These are phyloP conservation scores for Coniella lustricola DNA, from an alignment of 2,329 filamentous ascomycete genomes.

Conservation along the genomic window DNA sequence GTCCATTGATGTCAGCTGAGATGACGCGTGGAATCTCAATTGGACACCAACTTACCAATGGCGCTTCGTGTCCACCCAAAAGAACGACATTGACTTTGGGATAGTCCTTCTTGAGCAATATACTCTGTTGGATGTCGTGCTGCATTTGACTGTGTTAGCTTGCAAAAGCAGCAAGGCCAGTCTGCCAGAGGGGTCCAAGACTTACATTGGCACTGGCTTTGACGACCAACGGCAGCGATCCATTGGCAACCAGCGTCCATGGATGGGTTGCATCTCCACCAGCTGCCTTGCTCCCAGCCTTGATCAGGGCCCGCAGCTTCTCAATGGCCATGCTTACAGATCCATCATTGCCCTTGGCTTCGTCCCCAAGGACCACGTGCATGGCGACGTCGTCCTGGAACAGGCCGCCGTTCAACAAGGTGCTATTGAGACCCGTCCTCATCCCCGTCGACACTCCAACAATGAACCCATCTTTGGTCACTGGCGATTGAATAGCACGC, in stretches of 20 bases:
- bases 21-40: background rate
- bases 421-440: constrained; percentile 29
- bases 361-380: constrained; percentile 32
- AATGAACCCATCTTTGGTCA: constrained; percentile 24
- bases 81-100: constrained; percentile 29
- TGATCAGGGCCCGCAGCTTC: constrained; percentile 30
- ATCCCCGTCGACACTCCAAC: constrained; percentile 37
- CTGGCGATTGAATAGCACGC: constrained; percentile 33
- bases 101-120: constrained; percentile 31
- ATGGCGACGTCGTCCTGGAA: constrained; percentile 36
- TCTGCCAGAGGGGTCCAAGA: too few relatives aligned
- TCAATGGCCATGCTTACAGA: constrained; percentile 22
- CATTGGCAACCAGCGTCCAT: constrained; percentile 31
- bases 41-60: constrained; percentile 23
- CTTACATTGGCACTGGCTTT: constrained; percentile 31
- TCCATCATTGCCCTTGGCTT: constrained; percentile 23
- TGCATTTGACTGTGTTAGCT: constrained; percentile 15
- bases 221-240: constrained; percentile 33
- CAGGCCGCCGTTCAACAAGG: constrained; percentile 33
- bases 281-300: constrained; percentile 24
- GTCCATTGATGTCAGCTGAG: background rate
- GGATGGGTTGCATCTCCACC: constrained; percentile 14
- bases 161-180: background rate
- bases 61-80: constrained; percentile 32
- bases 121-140: constrained; percentile 35